phyloP scores from a whole-genome alignment of 768 basidiomycete species.

The Pholiota microspora region DNA sequence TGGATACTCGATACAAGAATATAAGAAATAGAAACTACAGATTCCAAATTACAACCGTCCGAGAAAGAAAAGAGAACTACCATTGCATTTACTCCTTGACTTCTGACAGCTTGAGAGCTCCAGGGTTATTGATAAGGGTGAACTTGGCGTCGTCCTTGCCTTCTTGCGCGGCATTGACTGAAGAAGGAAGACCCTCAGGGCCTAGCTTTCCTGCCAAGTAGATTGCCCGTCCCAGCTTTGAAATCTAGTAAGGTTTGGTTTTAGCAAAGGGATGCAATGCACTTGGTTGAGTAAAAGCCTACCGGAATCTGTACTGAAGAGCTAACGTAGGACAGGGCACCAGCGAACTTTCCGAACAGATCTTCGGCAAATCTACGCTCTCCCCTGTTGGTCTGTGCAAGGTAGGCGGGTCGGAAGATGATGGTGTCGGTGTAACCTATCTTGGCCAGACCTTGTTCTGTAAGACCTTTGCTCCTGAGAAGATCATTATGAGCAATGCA shows the following conservation, averaged over 20 bases:
- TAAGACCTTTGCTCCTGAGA: slow-evolving; percentile 71
- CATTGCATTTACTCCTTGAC: slow-evolving; percentile 12
- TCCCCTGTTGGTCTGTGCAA: slow-evolving; percentile 46
- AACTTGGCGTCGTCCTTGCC: slow-evolving; percentile 39
- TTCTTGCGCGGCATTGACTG: slow-evolving; percentile 38
- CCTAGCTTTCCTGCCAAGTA: slow-evolving; percentile 54
- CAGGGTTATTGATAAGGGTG: slow-evolving; percentile 56
- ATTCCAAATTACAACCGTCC: background rate
- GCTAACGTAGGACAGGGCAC: slow-evolving; percentile 35
- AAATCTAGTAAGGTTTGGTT: slow-evolving; percentile 33
- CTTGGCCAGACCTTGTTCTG: slow-evolving; percentile 63
- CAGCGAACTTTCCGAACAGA: slow-evolving; percentile 28
- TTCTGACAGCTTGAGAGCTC: slow-evolving; percentile 42
- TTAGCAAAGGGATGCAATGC: background rate
- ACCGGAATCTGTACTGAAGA: slow-evolving; percentile 45
- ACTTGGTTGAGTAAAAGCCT: slow-evolving; percentile 9
- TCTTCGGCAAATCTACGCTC: slow-evolving; percentile 40
- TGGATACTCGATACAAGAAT: background rate
- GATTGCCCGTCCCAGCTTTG: slow-evolving; percentile 53
- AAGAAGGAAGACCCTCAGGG: slow-evolving; percentile 37
- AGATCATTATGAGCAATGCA: background rate
- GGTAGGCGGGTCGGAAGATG: slow-evolving; percentile 61
- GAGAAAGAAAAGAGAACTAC: too few species aligned
- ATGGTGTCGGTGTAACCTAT: slow-evolving; percentile 73
- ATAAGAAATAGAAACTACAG: background rate